A percentile compares a stretch with the other conserved stretches of the same genome.
Conservation (phyloP, 2,329 filamentous ascomycete species). For the Dactylonectria macrodidyma region DNA sequence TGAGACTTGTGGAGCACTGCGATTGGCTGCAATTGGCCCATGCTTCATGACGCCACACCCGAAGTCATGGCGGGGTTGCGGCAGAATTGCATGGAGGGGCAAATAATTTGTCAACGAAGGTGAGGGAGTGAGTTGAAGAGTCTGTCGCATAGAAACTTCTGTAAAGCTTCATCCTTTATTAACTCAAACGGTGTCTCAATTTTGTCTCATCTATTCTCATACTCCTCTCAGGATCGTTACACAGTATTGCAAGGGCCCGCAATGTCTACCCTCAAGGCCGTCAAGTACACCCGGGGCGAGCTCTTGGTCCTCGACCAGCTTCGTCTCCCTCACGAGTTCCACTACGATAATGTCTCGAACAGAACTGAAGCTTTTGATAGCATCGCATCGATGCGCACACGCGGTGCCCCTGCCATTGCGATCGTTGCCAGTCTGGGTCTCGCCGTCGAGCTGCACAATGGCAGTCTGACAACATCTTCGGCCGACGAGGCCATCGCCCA, state of each 20-base stretch:
- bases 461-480: conserved; percentile 59
- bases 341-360: conserved; percentile 81
- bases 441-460: conserved; percentile 83
- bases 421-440: conserved; percentile 95
- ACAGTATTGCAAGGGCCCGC: neutral
- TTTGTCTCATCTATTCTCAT: too few species aligned
- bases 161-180: conserved; percentile 11
- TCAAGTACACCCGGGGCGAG: conserved; percentile 80
- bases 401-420: conserved; percentile 92
- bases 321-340: conserved; percentile 83
- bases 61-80: conserved; percentile 47
- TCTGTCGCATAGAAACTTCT: neutral
- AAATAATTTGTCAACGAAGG: conserved; percentile 34
- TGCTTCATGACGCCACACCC: conserved; percentile 37
- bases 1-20: conserved; percentile 20
- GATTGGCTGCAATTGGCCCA: conserved; percentile 35
- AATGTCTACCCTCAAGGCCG: conserved; percentile 79
- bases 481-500: conserved; percentile 75
- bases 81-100: conserved; percentile 53
- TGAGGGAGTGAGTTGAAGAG: conserved; percentile 1
- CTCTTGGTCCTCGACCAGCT: conserved; percentile 88
- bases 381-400: conserved; percentile 84
- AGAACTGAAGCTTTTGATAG: conserved; percentile 85
- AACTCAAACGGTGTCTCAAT: neutral
- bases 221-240: neutral